A percentile compares a stretch with the other conserved stretches of the same genome.
phyloP scores from a whole-genome alignment of 805 yeast genomes.

The Kodamaea fukazawae region DNA sequence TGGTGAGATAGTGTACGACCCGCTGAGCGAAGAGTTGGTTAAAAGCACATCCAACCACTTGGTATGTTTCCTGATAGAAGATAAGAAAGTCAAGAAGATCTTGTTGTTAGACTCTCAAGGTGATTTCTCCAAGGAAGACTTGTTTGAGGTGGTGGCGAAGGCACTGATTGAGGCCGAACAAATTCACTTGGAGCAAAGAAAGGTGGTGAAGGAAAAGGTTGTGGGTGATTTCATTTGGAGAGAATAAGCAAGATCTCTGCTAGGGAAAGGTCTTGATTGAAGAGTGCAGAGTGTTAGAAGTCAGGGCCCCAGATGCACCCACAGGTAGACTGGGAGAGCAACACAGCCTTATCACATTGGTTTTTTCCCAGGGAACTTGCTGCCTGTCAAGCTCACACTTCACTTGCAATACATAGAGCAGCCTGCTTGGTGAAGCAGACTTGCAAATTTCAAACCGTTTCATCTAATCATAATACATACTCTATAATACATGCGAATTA shows the following conservation, averaged over 20 bases:
- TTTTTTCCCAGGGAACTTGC: too few species aligned
- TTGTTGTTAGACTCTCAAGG: conserved; percentile 76
- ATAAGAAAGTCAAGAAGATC: conserved; percentile 51
- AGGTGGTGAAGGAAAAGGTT: conserved; percentile 46
- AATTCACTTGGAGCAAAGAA: conserved; percentile 48
- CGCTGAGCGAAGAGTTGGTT: conserved; percentile 44
- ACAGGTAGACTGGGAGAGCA: too few species aligned
- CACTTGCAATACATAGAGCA: too few species aligned
- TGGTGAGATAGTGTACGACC: conserved; percentile 39
- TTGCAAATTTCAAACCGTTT: too few species aligned
- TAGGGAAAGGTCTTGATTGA: too few species aligned
- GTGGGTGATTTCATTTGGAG: conserved; percentile 61
- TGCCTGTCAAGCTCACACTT: too few species aligned
- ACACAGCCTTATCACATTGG: too few species aligned
- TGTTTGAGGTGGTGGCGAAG: conserved; percentile 50
- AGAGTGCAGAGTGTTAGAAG: too few species aligned
- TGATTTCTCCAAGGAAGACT: conserved; percentile 53
- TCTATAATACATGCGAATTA: conserved; percentile 12
- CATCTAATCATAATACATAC: too few species aligned
- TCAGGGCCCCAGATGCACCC: too few species aligned
- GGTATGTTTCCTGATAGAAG: conserved; percentile 55
- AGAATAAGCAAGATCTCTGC: neutral
- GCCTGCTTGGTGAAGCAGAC: too few species aligned
- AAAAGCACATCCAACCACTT: conserved; percentile 60
- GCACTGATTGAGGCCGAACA: conserved; percentile 49